phyloP scores from a whole-genome alignment of 345 rosid genomes.

The Excoecaria agallocha region DNA sequence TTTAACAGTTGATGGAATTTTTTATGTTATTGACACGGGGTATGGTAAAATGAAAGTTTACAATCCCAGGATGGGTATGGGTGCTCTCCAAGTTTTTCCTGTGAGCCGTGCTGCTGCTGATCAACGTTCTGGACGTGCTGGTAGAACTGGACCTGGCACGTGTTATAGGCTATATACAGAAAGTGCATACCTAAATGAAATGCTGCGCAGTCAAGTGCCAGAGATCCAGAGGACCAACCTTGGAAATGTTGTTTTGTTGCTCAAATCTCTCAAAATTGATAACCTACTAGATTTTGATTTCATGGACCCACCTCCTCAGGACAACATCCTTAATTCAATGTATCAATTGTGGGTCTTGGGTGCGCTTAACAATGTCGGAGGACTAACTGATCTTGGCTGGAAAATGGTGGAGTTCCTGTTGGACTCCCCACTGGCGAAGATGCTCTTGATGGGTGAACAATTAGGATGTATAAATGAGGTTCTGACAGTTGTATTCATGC shows the following conservation, averaged over 20 bases:
- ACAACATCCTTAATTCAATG: constrained; percentile 96
- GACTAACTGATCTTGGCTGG: constrained; percentile 87
- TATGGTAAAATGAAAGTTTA: constrained; percentile 97
- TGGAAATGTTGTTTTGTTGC: constrained; percentile 87
- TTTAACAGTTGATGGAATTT: constrained; percentile 94
- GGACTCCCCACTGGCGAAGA: constrained; percentile 98
- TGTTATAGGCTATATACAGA: constrained; percentile 94
- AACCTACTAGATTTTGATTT: constrained; percentile 93
- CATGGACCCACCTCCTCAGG: constrained; percentile 99
- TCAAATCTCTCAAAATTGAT: constrained; percentile 86
- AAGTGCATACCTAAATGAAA: constrained; percentile 81
- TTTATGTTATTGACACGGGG: constrained; percentile 87
- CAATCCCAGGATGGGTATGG: constrained; percentile 99
- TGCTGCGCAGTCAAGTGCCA: constrained; percentile 89
- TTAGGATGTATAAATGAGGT: constrained; percentile 83
- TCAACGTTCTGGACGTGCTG: constrained; percentile 98
- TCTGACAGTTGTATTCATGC: constrained; percentile 95
- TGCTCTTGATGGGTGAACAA: constrained; percentile 92
- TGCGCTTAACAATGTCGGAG: constrained; percentile 88
- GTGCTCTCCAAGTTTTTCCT: constrained; percentile 95
- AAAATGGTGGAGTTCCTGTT: constrained; percentile 98
- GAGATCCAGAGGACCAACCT: constrained; percentile 98
- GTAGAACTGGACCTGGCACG: constrained; percentile 98
- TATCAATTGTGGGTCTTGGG: constrained; percentile 98
- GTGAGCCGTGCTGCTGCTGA: constrained; percentile 96